Conservation (phyloP, 257 asterid genomes). For the Vinca minor region DNA sequence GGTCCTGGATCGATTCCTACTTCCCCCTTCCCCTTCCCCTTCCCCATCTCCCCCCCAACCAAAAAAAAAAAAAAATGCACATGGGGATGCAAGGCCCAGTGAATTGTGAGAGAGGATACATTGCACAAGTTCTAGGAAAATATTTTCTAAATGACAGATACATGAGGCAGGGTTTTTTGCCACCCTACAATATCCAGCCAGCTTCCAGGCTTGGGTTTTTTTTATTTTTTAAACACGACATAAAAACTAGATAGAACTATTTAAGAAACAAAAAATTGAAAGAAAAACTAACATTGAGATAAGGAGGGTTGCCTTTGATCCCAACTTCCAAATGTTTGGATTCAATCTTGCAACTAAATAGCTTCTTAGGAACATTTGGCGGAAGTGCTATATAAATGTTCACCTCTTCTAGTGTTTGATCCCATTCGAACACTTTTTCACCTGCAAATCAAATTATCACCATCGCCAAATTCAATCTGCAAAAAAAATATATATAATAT, state of each 20-base stretch:
- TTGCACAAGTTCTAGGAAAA: no score
- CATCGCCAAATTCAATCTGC: constrained; percentile 8
- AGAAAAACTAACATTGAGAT: constrained; percentile 51
- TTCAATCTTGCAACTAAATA: constrained; percentile 60
- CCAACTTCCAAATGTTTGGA: constrained; percentile 89
- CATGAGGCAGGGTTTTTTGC: no score
- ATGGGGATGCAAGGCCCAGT: no score
- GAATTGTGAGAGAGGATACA: no score
- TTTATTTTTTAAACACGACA: background rate
- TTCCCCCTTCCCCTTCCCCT: no score
- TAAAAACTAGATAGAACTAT: background rate
- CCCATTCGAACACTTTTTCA: constrained; percentile 96
- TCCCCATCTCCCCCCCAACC: no score
- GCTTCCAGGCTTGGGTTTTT: background rate
- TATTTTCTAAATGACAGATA: no score
- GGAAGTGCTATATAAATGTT: constrained; percentile 86
- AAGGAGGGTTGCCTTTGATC: constrained; percentile 93
- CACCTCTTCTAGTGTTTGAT: constrained; percentile 93
- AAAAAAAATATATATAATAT: background rate
- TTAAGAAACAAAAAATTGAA: background rate
- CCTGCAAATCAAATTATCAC: constrained; percentile 37
- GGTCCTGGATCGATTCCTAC: no score
- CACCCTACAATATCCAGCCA: background rate
- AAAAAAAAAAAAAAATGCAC: no score
- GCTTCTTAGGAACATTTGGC: constrained; percentile 71